Evolutionary conservation across 2,329 filamentous ascomycete genomes (phyloP), one percentile per base, ranked within the genome.

Genomic region (Diaporthe eres): DNA sequence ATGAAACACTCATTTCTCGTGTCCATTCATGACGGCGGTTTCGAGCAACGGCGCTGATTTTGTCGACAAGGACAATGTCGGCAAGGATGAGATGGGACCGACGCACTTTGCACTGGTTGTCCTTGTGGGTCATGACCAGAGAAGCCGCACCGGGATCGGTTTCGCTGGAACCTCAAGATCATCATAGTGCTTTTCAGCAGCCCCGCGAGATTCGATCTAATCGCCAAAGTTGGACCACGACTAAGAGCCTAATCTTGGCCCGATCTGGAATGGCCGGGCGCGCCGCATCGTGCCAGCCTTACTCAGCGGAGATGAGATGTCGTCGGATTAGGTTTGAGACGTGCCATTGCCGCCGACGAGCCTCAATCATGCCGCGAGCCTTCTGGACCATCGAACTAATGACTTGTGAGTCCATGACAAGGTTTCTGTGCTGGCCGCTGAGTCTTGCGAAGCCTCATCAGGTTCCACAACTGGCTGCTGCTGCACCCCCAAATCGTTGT

Each of bases 1-100:
- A 75, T 77, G 73, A 75, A 75, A 77, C 75, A 72, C 73, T 51
- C 75, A 74, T 75, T 75, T 77, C 75, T 77, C 75, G 75, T 77
- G 75, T 77, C 75, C 75, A 75, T 60, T 42, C 25, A 25, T 51
- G 53, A 42, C 58, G 72, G 72, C 25, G 51, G 75, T 77, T 77
- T 77, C 75, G 73, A 75, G 53, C 63, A 10, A 28, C 37, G 68
- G 75, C 37, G 49, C 57, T 70, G 39, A 25, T 28, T 37, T 19
- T 13, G n/a, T 44, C 58, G 44, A 49, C 60, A 70, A n/a, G 67
- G 34, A 31, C n/a, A 15, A 55, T 25, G 25, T 53, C 7, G 51
- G 25, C 44, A 63, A 28, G 37, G 37, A 65, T 42, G 49, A 39
- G 31, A 51, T 53, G 31, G 19, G n/a, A 70, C 49, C 15, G 65